These are phyloP conservation scores for Cerioporus squamosus DNA, from an alignment of 1,284 basidiomycete genomes.

Conservation along the genomic window DNA sequence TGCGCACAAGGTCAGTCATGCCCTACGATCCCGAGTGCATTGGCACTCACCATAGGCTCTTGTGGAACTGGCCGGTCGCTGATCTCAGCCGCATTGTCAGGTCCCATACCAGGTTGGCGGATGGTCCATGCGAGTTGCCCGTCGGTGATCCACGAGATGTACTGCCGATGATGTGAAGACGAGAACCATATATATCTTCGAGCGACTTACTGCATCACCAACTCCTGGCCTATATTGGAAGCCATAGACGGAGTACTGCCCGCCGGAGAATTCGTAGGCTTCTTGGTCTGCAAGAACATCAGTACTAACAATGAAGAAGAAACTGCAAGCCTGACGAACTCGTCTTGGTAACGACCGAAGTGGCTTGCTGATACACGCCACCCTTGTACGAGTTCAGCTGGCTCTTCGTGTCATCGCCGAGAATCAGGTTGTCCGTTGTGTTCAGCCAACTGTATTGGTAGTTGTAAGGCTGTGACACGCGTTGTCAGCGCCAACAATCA, in stretches of 20 bases:
- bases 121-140: slow-evolving; percentile 76
- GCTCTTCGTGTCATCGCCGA: slow-evolving; percentile 46
- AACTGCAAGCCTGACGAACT: slow-evolving; percentile 7
- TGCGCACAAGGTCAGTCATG: slow-evolving; percentile 27
- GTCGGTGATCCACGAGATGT: slow-evolving; percentile 82
- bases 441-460: slow-evolving; percentile 44
- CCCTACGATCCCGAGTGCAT: neutral
- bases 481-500: neutral
- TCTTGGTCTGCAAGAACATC: slow-evolving; percentile 32
- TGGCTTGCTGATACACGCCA: slow-evolving; percentile 57
- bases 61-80: slow-evolving; percentile 76
- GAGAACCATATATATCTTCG: neutral
- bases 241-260: slow-evolving; percentile 59
- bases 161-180: slow-evolving; percentile 42
- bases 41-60: slow-evolving; percentile 74
- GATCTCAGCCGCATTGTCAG: slow-evolving; percentile 71
- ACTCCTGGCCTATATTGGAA: slow-evolving; percentile 61
- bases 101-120: slow-evolving; percentile 67
- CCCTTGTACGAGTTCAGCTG: slow-evolving; percentile 57
- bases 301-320: neutral
- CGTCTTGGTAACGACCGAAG: slow-evolving; percentile 32
- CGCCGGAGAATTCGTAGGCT: slow-evolving; percentile 46
- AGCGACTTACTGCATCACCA: slow-evolving; percentile 34
- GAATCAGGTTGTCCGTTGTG: slow-evolving; percentile 45
- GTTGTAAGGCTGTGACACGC: slow-evolving; percentile 49